Evolutionary conservation across 108 stramenopile species (phyloP).

Genomic region (Hondaea fermentalgiana): DNA sequence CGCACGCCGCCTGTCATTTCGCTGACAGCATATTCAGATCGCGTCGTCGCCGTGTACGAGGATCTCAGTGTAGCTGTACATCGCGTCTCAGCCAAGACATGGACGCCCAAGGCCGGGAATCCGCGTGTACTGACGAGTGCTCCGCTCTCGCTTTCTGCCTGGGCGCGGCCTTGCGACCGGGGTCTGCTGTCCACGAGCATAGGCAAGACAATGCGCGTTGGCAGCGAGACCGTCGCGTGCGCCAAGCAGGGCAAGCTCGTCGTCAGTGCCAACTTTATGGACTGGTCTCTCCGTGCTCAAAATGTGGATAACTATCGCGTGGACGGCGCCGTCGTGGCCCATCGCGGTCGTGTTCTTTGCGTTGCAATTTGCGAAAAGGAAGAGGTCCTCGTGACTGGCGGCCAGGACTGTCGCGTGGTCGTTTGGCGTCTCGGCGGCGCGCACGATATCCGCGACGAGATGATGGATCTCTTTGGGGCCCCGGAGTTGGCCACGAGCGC

Average conservation of each 20-base stretch:
- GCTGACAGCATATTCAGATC: background rate
- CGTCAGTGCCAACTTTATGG: background rate
- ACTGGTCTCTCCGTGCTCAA: background rate
- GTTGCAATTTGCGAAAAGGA: constrained; percentile 4
- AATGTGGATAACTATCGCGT: background rate
- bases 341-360: background rate
- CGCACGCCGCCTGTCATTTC: background rate
- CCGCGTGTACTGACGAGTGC: background rate
- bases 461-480: background rate
- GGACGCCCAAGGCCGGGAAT: background rate
- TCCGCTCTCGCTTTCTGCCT: background rate
- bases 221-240: background rate
- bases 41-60: constrained; percentile 5
- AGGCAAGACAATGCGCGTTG: background rate
- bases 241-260: constrained; percentile 9
- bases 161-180: background rate
- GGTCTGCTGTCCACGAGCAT: background rate
- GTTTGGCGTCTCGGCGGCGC: background rate
- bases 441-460: background rate
- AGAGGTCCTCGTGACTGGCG: background rate
- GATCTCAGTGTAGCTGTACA: background rate
- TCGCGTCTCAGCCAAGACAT: background rate
- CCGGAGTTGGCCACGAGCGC: background rate
- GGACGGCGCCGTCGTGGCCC: background rate
- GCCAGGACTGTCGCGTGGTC: background rate